A percentile compares a stretch with the other conserved stretches of the same genome.
Evolutionary conservation across 345 rosid genomes (phyloP).

Genomic region (Populus pruinosa): DNA sequence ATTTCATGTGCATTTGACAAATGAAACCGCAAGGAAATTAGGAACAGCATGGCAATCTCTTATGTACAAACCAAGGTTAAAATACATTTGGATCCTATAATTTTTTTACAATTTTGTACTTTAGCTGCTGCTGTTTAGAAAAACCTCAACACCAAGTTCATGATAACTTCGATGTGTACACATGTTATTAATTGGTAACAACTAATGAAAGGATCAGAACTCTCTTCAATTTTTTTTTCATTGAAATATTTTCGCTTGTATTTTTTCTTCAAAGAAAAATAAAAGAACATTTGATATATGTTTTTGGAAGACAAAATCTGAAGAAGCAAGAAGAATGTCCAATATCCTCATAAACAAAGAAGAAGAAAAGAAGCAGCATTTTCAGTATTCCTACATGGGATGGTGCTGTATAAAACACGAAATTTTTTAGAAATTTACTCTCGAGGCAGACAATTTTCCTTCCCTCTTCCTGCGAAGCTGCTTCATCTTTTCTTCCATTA

Average conservation of each 20-base stretch:
- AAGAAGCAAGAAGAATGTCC: too few species aligned
- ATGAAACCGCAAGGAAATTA: background rate
- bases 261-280: too few species aligned
- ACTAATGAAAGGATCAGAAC: too few species aligned
- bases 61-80: background rate
- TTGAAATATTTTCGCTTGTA: too few species aligned
- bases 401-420: background rate
- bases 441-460: background rate
- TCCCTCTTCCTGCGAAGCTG: background rate
- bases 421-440: too few species aligned
- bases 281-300: too few species aligned
- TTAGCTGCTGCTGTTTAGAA: background rate
- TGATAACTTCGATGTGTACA: background rate
- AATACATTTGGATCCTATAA: background rate
- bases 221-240: too few species aligned
- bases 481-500: background rate
- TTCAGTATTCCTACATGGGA: too few species aligned
- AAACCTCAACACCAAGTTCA: background rate
- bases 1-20: too few species aligned
- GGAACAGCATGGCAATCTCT: background rate
- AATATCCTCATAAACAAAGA: too few species aligned
- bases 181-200: background rate
- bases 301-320: too few species aligned
- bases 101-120: background rate
- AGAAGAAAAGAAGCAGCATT: too few species aligned